Evolutionary conservation across 2,329 filamentous ascomycete species (phyloP).

Genomic region (Orbilia javanica): DNA sequence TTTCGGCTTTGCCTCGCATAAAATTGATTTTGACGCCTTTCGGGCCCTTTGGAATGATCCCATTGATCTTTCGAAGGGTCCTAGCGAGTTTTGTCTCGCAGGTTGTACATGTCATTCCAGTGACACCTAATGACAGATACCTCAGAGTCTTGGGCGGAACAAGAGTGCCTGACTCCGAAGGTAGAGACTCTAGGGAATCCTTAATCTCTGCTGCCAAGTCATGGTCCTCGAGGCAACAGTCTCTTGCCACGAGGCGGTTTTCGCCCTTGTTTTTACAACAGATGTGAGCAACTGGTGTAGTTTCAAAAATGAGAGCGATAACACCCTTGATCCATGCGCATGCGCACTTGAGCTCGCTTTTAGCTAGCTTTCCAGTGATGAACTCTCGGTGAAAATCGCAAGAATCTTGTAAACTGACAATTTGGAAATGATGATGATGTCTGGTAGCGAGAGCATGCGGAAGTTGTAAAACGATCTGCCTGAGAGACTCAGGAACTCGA

Average conservation of each 20-base stretch:
- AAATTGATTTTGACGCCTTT: constrained; percentile 48
- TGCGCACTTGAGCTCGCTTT: neutral
- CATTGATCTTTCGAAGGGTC: constrained; percentile 20
- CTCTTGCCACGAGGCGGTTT: neutral
- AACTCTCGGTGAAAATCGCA: constrained; percentile 40
- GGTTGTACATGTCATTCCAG: constrained; percentile 80
- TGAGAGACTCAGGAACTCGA: constrained; percentile 9
- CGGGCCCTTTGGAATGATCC: constrained; percentile 31
- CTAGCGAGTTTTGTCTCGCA: constrained; percentile 77
- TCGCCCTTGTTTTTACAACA: constrained; percentile 30
- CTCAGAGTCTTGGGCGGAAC: constrained; percentile 21
- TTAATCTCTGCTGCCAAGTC: constrained; percentile 10
- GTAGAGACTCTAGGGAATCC: constrained; percentile 44
- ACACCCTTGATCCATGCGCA: constrained; percentile 43
- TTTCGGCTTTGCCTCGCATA: constrained; percentile 45
- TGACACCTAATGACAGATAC: constrained; percentile 59
- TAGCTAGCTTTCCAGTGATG: neutral
- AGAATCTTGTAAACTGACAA: neutral
- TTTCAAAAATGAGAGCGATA: constrained; percentile 32
- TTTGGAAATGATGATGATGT: constrained; percentile 49
- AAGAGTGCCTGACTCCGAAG: constrained; percentile 17
- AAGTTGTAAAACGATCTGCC: neutral
- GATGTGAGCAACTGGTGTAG: constrained; percentile 19
- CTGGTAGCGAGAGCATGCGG: constrained; percentile 27
- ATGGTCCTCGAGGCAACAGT: constrained; percentile 43